phyloP scores from a whole-genome alignment of 257 asterid species.

The Gentiana macrophylla region DNA sequence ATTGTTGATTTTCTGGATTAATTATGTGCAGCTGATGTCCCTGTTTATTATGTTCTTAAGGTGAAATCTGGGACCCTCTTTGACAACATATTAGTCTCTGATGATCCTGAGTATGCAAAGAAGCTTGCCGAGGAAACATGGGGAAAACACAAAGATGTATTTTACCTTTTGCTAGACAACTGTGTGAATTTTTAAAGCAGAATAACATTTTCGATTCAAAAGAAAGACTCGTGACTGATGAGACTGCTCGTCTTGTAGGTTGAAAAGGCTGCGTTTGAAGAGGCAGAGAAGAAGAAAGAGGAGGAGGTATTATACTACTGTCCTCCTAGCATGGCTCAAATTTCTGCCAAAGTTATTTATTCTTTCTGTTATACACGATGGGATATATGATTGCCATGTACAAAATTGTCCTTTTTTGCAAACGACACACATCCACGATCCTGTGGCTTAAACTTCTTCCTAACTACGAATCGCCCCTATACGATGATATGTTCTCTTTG shows the following conservation, averaged over 20 bases:
- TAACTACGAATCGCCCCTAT: too few species aligned
- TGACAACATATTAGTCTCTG: slow-evolving; percentile 74
- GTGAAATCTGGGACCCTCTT: slow-evolving; percentile 98
- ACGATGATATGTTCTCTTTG: too few species aligned
- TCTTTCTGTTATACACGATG: too few species aligned
- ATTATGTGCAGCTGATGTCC: background rate
- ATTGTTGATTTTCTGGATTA: background rate
- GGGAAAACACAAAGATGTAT: slow-evolving; percentile 92
- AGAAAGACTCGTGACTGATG: too few species aligned
- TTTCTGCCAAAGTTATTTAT: too few species aligned
- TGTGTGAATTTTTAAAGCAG: too few species aligned
- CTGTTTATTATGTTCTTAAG: slow-evolving; percentile 24
- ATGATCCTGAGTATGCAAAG: slow-evolving; percentile 91
- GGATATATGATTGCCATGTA: too few species aligned
- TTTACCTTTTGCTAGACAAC: slow-evolving; percentile 4
- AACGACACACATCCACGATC: too few species aligned
- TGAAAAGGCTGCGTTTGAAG: slow-evolving; percentile 89
- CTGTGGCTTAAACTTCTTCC: too few species aligned
- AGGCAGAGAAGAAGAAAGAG: slow-evolving; percentile 85
- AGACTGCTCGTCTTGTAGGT: slow-evolving; percentile 37
- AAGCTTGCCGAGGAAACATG: slow-evolving; percentile 84
- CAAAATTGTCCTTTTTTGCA: too few species aligned
- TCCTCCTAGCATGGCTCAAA: too few species aligned
- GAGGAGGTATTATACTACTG: slow-evolving; percentile 48
- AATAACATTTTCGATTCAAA: too few species aligned